Evolutionary conservation across 495 filamentous ascomycete genomes (phyloP), one percentile per base, ranked within the genome.

Genomic region (Annulohypoxylon maeteangense): DNA sequence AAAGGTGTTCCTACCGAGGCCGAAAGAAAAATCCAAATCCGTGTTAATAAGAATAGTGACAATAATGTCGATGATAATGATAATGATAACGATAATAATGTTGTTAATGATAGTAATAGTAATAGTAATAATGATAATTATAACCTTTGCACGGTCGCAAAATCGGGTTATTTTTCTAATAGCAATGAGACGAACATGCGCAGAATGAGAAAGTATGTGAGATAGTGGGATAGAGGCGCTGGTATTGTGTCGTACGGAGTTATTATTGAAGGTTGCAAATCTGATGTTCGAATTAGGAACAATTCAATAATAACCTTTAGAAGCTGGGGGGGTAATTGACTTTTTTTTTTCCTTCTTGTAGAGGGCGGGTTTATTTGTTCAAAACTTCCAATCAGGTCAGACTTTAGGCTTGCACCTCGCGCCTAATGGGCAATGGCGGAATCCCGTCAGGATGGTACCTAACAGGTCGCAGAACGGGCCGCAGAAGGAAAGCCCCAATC

Each of bases 401-500:
- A 57, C 61, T 69, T 72, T 73, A 69, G 70, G 61, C 65, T 65
- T 62, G 70, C 65, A 68, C 70, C 55, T 69, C 62, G 57, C 70
- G 70, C 70, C 70, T 73, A 73, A 73, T 67, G 69, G 69, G 69
- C 59, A 64, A 72, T 73, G 61, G 70, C 61, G 62, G 65, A 69
- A 73, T 72, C 64, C 70, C 70, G 70, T 73, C 65, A 69, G 70
- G 51, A 73, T 60, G 70, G 70, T 68, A 61, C 44, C 65, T 69
- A 62, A 62, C 70, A 73, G 70, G 70, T 72, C 70, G 70, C 70
- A 72, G 70, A 72, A 72, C 60, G 54, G 70, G 70, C 70, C 70
- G 70, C 70, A 73, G 70, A 73, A 59, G 65, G 65, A 69, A 66
- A 57, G 16, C 44, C 44, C 65, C 50, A 73, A 73, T 69, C 65